Percentiles rank a stretch among this genome's conserved stretches.
Evolutionary conservation across 805 yeast species (phyloP).

Genomic region (Clavispora vitiphila): DNA sequence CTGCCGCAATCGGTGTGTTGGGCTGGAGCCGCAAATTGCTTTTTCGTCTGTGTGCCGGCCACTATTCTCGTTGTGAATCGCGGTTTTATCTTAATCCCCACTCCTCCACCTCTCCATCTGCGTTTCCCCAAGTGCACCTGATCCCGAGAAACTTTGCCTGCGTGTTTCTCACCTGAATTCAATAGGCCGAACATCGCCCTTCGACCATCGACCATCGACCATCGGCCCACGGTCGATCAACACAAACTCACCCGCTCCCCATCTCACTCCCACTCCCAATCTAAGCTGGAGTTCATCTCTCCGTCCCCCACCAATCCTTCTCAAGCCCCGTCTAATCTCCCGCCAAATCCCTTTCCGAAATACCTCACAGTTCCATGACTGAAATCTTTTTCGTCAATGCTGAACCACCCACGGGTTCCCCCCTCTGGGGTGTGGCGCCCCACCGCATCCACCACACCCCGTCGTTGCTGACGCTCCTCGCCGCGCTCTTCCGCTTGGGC

Average conservation of each 20-base stretch:
- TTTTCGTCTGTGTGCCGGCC: neutral
- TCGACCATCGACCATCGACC: no score
- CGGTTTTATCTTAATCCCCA: neutral
- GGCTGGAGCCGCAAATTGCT: no score
- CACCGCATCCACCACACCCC: constrained; percentile 1
- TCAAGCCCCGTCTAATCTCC: no score
- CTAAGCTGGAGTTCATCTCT: no score
- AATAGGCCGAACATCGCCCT: no score
- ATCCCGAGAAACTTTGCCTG: no score
- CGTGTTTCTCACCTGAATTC: no score
- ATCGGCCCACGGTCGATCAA: no score
- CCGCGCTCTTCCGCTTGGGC: constrained; percentile 25
- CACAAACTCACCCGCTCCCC: no score
- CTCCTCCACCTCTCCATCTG: neutral
- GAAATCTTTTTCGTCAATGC: constrained; percentile 12
- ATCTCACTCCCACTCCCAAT: no score
- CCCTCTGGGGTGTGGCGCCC: neutral
- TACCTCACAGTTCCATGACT: constrained; percentile 19
- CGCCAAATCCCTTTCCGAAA: neutral
- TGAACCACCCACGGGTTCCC: neutral
- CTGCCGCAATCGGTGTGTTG: no score
- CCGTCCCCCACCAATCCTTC: neutral
- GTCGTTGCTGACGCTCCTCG: constrained; percentile 6
- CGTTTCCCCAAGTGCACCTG: neutral
- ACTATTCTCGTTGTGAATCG: neutral